These are phyloP conservation scores for Metrosideros polymorpha DNA, from an alignment of 441 rosid genomes.

Conservation along the genomic window DNA sequence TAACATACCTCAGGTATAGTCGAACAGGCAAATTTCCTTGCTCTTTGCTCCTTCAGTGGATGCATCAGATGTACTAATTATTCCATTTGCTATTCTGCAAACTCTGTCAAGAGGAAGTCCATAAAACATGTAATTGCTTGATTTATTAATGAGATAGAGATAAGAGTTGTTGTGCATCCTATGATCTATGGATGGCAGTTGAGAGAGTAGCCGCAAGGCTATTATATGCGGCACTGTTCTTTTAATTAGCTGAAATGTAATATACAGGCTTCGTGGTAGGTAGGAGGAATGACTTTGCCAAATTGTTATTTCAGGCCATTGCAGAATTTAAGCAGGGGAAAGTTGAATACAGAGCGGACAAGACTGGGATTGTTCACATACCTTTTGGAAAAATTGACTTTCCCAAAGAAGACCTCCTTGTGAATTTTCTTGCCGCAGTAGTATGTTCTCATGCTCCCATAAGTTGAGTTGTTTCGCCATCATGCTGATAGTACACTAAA, in stretches of 20 bases:
- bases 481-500: neutral
- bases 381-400: slow-evolving; percentile 81
- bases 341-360: slow-evolving; percentile 91
- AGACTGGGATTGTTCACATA: slow-evolving; percentile 96
- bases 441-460: slow-evolving; percentile 30
- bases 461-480: neutral
- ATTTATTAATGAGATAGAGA: neutral
- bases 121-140: neutral
- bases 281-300: neutral
- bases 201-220: neutral
- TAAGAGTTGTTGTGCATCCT: neutral
- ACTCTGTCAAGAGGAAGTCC: neutral
- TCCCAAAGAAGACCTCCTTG: slow-evolving; percentile 71
- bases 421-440: slow-evolving; percentile 71
- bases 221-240: neutral
- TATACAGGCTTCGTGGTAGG: neutral
- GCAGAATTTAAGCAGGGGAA: slow-evolving; percentile 95
- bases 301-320: slow-evolving; percentile 57
- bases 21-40: neutral
- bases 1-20: slow-evolving; percentile 76
- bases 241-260: neutral
- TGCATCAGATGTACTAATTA: neutral
- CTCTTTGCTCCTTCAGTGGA: neutral
- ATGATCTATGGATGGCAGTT: neutral
- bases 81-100: neutral